Conservation (phyloP, 352 stramenopile genomes). For the Phytophthora quininea region DNA sequence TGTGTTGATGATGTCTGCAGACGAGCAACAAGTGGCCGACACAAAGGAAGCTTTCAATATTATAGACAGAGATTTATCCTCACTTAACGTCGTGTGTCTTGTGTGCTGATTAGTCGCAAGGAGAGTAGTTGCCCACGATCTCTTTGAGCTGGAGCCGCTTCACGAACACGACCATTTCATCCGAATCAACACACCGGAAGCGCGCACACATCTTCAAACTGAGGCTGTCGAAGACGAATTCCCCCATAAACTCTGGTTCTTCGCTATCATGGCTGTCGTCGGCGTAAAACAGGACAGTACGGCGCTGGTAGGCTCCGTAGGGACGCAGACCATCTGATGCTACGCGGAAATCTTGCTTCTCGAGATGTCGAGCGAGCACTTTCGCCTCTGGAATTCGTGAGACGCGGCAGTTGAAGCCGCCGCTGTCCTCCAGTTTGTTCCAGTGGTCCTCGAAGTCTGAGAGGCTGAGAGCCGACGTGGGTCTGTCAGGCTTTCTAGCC, state of each 20-base stretch:
- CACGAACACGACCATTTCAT: conserved; percentile 67
- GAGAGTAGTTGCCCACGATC: conserved; percentile 70
- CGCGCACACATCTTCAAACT: conserved; percentile 66
- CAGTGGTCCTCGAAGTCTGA: conserved; percentile 58
- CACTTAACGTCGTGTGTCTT: neutral
- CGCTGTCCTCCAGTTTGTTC: conserved; percentile 53
- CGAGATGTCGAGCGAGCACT: conserved; percentile 54
- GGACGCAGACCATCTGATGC: conserved; percentile 52
- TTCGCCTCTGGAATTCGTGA: conserved; percentile 48
- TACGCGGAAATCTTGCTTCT: conserved; percentile 53
- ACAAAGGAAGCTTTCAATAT: conserved; percentile 41
- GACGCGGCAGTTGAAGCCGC: conserved; percentile 70
- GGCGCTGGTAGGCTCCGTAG: conserved; percentile 33
- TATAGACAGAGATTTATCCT: conserved; percentile 33
- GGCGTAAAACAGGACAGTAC: conserved; percentile 67
- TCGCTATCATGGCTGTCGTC: conserved; percentile 14
- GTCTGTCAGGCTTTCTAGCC: neutral
- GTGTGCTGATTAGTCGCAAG: conserved; percentile 45
- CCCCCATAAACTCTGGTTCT: conserved; percentile 49
- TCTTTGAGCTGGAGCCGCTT: conserved; percentile 80
- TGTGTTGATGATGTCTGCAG: conserved; percentile 21
- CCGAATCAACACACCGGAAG: conserved; percentile 60
- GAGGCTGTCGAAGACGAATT: conserved; percentile 77
- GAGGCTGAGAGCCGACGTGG: neutral
- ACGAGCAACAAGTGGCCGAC: conserved; percentile 20